phyloP scores from a whole-genome alignment of 202 grass and related monocot species.

The Elaeis oleifera region DNA sequence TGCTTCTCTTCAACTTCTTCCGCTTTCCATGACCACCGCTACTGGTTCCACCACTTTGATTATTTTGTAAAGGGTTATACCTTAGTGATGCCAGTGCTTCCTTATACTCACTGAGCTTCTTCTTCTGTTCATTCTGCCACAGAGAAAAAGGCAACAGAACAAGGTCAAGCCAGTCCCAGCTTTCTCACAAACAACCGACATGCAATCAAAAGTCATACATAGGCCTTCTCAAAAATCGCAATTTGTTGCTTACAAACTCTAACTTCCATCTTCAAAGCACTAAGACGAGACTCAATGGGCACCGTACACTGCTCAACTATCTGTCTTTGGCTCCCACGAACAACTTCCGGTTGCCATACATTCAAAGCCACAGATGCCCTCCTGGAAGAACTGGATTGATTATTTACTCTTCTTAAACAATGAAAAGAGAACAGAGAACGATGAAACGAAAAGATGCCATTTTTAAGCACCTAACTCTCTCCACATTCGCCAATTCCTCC shows the following conservation, averaged over 20 bases:
- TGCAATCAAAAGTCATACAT: constrained; percentile 47
- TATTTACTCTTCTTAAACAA: background rate
- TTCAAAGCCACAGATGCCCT: constrained; percentile 79
- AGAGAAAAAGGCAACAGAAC: constrained; percentile 15
- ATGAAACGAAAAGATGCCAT: background rate
- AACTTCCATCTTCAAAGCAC: constrained; percentile 70
- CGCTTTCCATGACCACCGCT: constrained; percentile 33
- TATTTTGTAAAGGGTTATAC: constrained; percentile 56
- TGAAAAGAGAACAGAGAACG: background rate
- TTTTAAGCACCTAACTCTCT: constrained; percentile 43
- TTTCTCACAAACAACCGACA: constrained; percentile 16
- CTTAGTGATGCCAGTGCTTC: constrained; percentile 54
- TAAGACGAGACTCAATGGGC: constrained; percentile 59
- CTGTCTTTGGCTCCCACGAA: constrained; percentile 65
- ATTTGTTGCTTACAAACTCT: constrained; percentile 99
- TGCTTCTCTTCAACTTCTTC: constrained; percentile 43
- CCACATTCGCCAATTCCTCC: constrained; percentile 46
- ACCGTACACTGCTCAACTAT: constrained; percentile 92
- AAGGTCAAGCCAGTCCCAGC: constrained; percentile 14
- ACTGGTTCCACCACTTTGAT: constrained; percentile 11
- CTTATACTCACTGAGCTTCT: constrained; percentile 47
- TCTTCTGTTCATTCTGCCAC: constrained; percentile 64
- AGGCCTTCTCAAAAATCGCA: constrained; percentile 47
- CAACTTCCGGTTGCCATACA: constrained; percentile 93
- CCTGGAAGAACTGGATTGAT: constrained; percentile 33